Conservation (phyloP, 106 monocot genomes). For the Allium sativum region DNA sequence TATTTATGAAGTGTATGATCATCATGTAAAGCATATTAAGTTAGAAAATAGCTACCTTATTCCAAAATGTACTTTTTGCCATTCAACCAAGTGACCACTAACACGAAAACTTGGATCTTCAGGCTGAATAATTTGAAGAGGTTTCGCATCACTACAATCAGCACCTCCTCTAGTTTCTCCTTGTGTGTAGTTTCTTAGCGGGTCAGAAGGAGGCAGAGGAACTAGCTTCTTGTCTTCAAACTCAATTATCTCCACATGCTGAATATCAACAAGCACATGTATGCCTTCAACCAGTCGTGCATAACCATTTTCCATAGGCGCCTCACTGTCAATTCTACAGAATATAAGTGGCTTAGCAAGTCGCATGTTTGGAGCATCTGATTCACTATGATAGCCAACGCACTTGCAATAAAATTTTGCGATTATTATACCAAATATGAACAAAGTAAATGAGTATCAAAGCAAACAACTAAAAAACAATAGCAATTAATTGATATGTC, state of each 20-base stretch:
- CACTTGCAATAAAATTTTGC: too few relatives aligned
- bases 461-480: too few relatives aligned
- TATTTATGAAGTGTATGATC: not conserved
- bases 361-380: slow-evolving; percentile 54
- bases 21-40: too few relatives aligned
- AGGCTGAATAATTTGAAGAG: slow-evolving; percentile 81
- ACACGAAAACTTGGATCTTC: slow-evolving; percentile 95
- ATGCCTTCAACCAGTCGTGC: slow-evolving; percentile 96
- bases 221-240: slow-evolving; percentile 88
- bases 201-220: slow-evolving; percentile 88
- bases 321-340: slow-evolving; percentile 91
- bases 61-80: slow-evolving; percentile 70
- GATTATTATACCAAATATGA: too few relatives aligned
- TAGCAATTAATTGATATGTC: too few relatives aligned
- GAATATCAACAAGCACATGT: slow-evolving; percentile 83
- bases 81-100: slow-evolving; percentile 80
- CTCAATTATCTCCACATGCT: slow-evolving; percentile 75
- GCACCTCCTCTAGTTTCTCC: slow-evolving; percentile 94
- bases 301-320: slow-evolving; percentile 97
- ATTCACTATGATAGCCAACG: too few relatives aligned
- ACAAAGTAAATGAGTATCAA: too few relatives aligned
- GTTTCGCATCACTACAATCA: slow-evolving; percentile 90
- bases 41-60: not conserved
- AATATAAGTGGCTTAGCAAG: slow-evolving; percentile 90
- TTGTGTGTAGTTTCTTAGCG: slow-evolving; percentile 83